Conservation (phyloP, 306 rosid genomes). For the Betula pendula region DNA sequence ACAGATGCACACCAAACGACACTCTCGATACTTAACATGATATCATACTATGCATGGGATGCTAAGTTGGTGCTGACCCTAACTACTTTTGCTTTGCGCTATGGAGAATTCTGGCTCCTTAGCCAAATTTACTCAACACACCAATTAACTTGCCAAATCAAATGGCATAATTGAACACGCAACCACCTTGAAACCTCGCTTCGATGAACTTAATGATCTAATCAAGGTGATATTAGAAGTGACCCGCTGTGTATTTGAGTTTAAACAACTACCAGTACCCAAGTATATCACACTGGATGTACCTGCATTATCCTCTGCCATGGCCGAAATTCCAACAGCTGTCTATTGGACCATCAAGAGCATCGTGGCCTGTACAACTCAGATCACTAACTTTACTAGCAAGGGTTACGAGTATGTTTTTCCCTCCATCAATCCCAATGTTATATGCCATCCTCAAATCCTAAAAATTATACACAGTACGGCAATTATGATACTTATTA, state of each 20-base stretch:
- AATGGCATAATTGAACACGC: too few relatives aligned
- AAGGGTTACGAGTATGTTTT: constrained; percentile 50
- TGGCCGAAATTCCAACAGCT: constrained; percentile 40
- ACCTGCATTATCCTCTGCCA: constrained; percentile 27
- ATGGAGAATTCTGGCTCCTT: constrained; percentile 55
- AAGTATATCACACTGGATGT: constrained; percentile 36
- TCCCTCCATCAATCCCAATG: too few relatives aligned
- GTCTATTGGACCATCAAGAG: constrained; percentile 43
- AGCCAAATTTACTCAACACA: constrained; percentile 41
- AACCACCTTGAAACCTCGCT: constrained; percentile 34
- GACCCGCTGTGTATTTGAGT: constrained; percentile 36
- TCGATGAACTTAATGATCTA: constrained; percentile 50
- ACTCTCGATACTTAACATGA: constrained; percentile 40
- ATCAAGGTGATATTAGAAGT: constrained; percentile 39
- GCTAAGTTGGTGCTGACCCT: constrained; percentile 47
- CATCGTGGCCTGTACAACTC: constrained; percentile 42
- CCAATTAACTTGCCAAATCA: constrained; percentile 45
- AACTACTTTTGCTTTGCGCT: constrained; percentile 43
- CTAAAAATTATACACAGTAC: too few relatives aligned
- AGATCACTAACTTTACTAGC: constrained; percentile 44
- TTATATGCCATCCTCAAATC: too few relatives aligned
- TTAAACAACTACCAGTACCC: constrained; percentile 39
- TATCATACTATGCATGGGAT: constrained; percentile 47
- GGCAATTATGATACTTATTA: too few relatives aligned
- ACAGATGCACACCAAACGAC: constrained; percentile 48